A percentile compares a stretch with the other conserved stretches of the same genome.
These are phyloP conservation scores for Ceratobasidium theobromae DNA, from an alignment of 1,284 basidiomycete species.

Conservation along the genomic window DNA sequence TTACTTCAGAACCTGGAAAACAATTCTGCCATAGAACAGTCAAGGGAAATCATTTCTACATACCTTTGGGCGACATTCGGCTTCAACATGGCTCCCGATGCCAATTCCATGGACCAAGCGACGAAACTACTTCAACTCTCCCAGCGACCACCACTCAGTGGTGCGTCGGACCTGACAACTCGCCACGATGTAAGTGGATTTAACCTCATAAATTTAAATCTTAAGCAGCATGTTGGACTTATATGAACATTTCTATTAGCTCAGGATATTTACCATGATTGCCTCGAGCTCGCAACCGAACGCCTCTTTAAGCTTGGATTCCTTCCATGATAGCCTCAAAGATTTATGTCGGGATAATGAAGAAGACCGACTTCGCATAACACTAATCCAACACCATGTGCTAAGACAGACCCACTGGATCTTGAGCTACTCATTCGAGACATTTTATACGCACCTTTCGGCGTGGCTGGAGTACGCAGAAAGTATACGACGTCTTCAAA, in stretches of 20 bases:
- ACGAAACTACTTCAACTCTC: neutral
- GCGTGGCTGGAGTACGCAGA: neutral
- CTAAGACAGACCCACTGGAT: neutral
- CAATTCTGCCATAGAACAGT: neutral
- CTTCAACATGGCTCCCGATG: neutral
- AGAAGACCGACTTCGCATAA: neutral
- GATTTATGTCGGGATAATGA: neutral
- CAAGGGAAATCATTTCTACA: neutral
- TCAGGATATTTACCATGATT: neutral
- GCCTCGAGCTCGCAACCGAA: no score
- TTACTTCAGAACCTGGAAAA: neutral
- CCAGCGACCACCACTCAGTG: neutral
- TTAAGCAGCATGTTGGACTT: no score
- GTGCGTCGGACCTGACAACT: neutral
- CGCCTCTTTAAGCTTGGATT: neutral
- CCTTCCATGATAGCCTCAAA: neutral
- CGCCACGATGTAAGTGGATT: neutral
- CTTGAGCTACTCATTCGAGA: neutral
- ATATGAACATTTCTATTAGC: neutral
- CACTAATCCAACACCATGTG: neutral
- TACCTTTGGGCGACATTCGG: constrained; percentile 12
- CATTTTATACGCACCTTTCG: neutral
- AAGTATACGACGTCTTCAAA: neutral
- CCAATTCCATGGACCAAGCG: neutral
- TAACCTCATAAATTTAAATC: neutral